Conservation (phyloP, 2,329 filamentous ascomycete species). For the Onygenales sp. region DNA sequence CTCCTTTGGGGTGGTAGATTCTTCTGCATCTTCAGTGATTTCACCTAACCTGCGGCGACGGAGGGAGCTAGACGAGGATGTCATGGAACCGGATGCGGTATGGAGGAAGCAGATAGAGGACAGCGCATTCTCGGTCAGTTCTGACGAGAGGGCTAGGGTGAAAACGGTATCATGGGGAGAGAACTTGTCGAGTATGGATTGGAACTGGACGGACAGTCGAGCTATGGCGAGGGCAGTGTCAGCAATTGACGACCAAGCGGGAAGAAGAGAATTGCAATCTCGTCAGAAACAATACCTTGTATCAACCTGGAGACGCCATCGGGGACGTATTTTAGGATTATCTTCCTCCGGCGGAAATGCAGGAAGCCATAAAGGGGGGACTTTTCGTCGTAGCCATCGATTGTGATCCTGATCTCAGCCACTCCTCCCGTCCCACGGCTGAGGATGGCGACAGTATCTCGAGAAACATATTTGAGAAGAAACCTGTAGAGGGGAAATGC, state of each 20-base stretch:
- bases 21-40: constrained; percentile 88
- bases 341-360: constrained; percentile 78
- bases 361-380: constrained; percentile 89
- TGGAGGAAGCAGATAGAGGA: constrained; percentile 84
- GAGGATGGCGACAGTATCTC: constrained; percentile 78
- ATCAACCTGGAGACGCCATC: constrained; percentile 83
- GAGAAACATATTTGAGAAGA: constrained; percentile 78
- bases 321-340: constrained; percentile 86
- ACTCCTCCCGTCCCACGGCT: constrained; percentile 71
- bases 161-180: constrained; percentile 80
- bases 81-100: constrained; percentile 75
- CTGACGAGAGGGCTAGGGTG: constrained; percentile 62
- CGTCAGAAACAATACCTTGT: constrained; percentile 57
- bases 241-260: background rate
- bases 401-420: constrained; percentile 67
- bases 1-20: constrained; percentile 52
- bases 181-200: constrained; percentile 47
- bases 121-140: constrained; percentile 78
- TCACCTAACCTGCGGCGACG: constrained; percentile 72
- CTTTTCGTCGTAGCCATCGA: constrained; percentile 69
- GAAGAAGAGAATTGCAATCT: constrained; percentile 7
- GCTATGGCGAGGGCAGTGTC: constrained; percentile 43
- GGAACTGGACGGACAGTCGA: constrained; percentile 64
- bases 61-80: constrained; percentile 73
- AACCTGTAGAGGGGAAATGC: constrained; percentile 54